Percentiles rank a stretch among this genome's conserved stretches.
phyloP scores from a whole-genome alignment of 2,329 filamentous ascomycete genomes.

The Aureobasidium leucospermi region DNA sequence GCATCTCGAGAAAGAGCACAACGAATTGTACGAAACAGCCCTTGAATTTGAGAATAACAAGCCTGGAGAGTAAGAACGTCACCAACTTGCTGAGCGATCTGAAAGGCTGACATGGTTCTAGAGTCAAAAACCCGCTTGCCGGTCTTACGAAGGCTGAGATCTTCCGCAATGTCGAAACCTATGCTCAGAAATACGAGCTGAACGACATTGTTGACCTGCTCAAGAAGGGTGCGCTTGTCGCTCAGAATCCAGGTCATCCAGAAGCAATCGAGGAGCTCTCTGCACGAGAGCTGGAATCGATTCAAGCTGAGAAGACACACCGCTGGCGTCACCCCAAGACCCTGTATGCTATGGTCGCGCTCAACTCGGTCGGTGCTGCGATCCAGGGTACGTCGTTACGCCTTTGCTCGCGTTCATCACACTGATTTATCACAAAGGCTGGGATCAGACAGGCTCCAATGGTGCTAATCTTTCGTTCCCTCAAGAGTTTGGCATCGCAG shows the following conservation, averaged over 20 bases:
- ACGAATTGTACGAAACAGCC: too few relatives aligned
- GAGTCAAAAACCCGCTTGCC: too few relatives aligned
- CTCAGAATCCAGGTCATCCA: conserved; percentile 41
- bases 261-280: conserved; percentile 38
- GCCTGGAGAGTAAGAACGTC: too few relatives aligned
- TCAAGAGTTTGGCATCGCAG: conserved; percentile 27
- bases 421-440: conserved; percentile 29
- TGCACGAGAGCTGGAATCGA: conserved; percentile 33
- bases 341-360: conserved; percentile 44
- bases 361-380: conserved; percentile 41
- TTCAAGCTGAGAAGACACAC: conserved; percentile 40
- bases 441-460: conserved; percentile 49
- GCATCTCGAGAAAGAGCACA: too few relatives aligned
- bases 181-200: conserved; percentile 42
- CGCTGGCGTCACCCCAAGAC: conserved; percentile 43
- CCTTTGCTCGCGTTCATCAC: conserved; percentile 16
- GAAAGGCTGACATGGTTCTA: too few relatives aligned
- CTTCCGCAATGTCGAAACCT: conserved; percentile 44
- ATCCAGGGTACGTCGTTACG: neutral
- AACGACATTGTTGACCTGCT: conserved; percentile 35
- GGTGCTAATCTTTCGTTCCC: conserved; percentile 48
- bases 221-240: conserved; percentile 44
- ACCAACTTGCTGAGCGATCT: too few relatives aligned
- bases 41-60: too few relatives aligned
- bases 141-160: too few relatives aligned